Evolutionary conservation across 2,329 filamentous ascomycete genomes (phyloP).

Genomic region (Calonectria multiphialidica): DNA sequence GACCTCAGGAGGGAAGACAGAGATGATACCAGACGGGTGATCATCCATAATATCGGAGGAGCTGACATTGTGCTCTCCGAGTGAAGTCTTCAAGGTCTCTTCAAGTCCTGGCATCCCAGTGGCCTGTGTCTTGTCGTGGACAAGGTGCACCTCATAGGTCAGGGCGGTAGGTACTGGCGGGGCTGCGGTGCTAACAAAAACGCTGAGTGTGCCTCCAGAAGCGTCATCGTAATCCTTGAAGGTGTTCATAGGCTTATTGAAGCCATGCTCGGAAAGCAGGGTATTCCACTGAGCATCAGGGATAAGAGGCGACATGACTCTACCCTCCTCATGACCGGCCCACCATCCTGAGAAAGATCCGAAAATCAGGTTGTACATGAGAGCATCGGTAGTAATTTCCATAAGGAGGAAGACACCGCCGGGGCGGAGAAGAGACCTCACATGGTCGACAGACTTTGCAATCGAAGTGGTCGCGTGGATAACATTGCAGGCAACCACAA

Average conservation of each 20-base stretch:
- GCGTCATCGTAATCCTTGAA: constrained; percentile 16
- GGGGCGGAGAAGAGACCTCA: constrained; percentile 39
- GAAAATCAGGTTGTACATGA: constrained; percentile 43
- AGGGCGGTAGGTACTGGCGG: not conserved
- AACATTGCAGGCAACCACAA: constrained; percentile 50
- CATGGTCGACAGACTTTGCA: constrained; percentile 8
- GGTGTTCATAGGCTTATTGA: constrained; percentile 9
- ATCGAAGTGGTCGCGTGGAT: constrained; percentile 46
- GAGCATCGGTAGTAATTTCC: constrained; percentile 40
- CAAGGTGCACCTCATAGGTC: constrained; percentile 7
- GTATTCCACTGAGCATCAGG: constrained; percentile 5
- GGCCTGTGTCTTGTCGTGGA: not conserved
- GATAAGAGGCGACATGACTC: constrained; percentile 7
- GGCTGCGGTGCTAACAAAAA: constrained; percentile 3
- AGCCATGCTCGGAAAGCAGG: not conserved
- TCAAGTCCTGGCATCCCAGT: constrained; percentile 6
- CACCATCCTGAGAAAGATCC: constrained; percentile 53
- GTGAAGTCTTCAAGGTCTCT: not conserved
- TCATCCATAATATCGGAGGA: not conserved
- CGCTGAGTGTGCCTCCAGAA: constrained; percentile 9
- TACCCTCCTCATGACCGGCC: constrained; percentile 44
- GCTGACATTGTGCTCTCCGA: constrained; percentile 5
- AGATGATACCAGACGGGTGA: not conserved
- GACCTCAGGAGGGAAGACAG: constrained; percentile 16
- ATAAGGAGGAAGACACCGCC: constrained; percentile 45